These are phyloP conservation scores for Capronia epimyces DNA, from an alignment of 2,329 filamentous ascomycete genomes.

Conservation along the genomic window DNA sequence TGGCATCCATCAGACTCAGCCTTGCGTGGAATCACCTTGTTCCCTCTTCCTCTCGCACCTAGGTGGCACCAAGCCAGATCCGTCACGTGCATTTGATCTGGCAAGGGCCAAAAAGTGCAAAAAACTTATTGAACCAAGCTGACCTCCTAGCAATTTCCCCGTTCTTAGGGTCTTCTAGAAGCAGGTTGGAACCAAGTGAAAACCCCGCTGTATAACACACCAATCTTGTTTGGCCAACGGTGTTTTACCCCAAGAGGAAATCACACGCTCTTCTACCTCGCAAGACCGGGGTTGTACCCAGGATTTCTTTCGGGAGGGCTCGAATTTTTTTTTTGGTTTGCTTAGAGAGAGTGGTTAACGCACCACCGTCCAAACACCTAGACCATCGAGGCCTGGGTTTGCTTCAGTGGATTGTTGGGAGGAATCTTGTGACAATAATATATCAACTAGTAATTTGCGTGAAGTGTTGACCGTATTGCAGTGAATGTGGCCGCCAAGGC, in stretches of 20 bases:
- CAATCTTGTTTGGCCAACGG: neutral
- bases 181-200: conserved; percentile 1
- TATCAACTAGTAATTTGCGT: neutral
- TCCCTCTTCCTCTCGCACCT: neutral
- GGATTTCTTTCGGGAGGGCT: neutral
- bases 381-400: neutral
- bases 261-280: conserved; percentile 1
- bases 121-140: conserved; percentile 1
- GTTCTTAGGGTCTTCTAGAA: neutral
- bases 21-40: too few relatives aligned
- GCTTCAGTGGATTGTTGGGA: neutral
- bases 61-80: too few relatives aligned
- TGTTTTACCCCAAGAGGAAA: neutral
- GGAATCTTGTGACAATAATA: neutral
- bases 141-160: neutral
- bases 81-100: neutral
- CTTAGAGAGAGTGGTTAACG: neutral
- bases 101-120: neutral
- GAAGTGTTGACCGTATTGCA: neutral
- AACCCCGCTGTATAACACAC: neutral
- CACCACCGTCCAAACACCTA: neutral
- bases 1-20: too few relatives aligned
- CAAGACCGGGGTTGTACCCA: neutral
- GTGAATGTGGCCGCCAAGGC: neutral
- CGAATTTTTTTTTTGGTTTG: neutral